Conservation (phyloP, 2,329 filamentous ascomycete genomes). For the Epichloe sibirici region DNA sequence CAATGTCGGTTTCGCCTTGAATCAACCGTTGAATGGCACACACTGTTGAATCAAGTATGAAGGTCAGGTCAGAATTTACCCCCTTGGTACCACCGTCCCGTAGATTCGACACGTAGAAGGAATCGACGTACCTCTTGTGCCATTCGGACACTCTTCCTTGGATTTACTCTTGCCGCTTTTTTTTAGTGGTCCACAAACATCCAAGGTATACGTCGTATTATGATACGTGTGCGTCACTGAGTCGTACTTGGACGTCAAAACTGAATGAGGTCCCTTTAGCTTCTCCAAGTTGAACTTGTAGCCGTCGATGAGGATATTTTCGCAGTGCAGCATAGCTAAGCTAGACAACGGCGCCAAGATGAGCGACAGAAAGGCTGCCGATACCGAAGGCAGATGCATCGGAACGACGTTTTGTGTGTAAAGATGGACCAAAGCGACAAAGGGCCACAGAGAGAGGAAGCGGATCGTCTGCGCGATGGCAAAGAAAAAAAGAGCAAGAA, state of each 20-base stretch:
- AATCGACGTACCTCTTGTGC: conserved; percentile 47
- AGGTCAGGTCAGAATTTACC: neutral
- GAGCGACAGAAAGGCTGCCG: conserved; percentile 24
- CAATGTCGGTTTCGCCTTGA: conserved; percentile 33
- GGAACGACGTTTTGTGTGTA: conserved; percentile 4
- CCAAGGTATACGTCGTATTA: conserved; percentile 73
- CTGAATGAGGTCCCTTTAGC: conserved; percentile 56
- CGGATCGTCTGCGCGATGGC: neutral
- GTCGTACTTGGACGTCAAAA: conserved; percentile 45
- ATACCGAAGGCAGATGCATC: conserved; percentile 29
- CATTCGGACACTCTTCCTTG: conserved; percentile 52
- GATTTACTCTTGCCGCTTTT: conserved; percentile 43
- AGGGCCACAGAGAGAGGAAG: neutral
- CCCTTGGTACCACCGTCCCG: neutral
- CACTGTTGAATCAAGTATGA: conserved; percentile 34
- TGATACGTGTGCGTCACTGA: conserved; percentile 35
- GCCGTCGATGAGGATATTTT: conserved; percentile 44
- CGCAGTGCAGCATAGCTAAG: conserved; percentile 47
- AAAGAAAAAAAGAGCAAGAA: neutral
- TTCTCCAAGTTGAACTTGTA: conserved; percentile 51
- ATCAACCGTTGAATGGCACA: conserved; percentile 60
- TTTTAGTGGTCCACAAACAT: conserved; percentile 59
- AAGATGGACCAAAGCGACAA: neutral
- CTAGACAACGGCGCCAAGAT: conserved; percentile 25
- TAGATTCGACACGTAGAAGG: neutral